phyloP scores from a whole-genome alignment of 495 filamentous ascomycete genomes.

The Annulohypoxylon maeteangense region DNA sequence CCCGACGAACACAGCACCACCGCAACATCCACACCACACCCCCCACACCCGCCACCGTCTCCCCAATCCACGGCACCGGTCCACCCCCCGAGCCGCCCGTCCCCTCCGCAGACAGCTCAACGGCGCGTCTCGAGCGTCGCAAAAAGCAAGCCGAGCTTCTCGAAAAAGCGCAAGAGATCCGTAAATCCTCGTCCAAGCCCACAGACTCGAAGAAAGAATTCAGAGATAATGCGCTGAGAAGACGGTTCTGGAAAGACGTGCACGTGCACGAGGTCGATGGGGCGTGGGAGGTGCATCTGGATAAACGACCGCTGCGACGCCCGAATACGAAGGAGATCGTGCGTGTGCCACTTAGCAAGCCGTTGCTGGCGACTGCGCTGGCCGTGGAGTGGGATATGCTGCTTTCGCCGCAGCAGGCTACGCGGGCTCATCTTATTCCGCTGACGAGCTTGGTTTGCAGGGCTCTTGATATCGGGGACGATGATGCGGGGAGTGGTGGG shows the following conservation, averaged over 20 bases:
- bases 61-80: constrained; percentile 79
- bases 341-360: constrained; percentile 76
- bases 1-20: constrained; percentile 31
- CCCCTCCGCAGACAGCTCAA: constrained; percentile 63
- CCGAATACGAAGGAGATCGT: constrained; percentile 74
- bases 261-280: constrained; percentile 68
- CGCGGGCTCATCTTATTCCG: constrained; percentile 83
- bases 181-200: constrained; percentile 43
- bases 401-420: constrained; percentile 78
- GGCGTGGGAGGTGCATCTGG: constrained; percentile 79
- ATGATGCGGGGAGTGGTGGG: constrained; percentile 57
- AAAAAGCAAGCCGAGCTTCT: constrained; percentile 65
- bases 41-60: constrained; percentile 58
- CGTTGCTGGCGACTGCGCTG: constrained; percentile 83
- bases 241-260: constrained; percentile 88
- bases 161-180: constrained; percentile 58
- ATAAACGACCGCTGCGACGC: constrained; percentile 79
- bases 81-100: constrained; percentile 83
- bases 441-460: constrained; percentile 86
- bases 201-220: constrained; percentile 42
- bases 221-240: constrained; percentile 42
- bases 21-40: constrained; percentile 54
- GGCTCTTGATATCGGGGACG: constrained; percentile 77
- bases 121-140: constrained; percentile 62
- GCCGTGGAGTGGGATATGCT: constrained; percentile 94